phyloP scores from a whole-genome alignment of 371 early-diverging fungal species.

The Gilbertella persicaria region DNA sequence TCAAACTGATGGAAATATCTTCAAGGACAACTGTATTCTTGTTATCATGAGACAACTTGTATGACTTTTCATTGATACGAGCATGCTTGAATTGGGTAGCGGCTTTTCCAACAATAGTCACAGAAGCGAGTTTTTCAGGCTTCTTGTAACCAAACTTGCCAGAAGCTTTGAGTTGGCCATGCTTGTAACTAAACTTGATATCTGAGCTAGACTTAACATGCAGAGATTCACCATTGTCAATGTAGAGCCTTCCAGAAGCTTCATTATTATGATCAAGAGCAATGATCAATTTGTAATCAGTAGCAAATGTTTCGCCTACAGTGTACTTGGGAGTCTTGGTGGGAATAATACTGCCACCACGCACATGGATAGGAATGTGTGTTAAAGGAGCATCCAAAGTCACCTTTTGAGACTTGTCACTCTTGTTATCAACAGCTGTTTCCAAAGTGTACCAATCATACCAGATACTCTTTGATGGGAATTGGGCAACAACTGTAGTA shows the following conservation, averaged over 20 bases:
- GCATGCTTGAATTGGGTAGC: conserved; percentile 10
- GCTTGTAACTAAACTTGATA: conserved; percentile 29
- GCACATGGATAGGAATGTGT: conserved; percentile 50
- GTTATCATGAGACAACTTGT: conserved; percentile 5
- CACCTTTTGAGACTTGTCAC: conserved; percentile 6
- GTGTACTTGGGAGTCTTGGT: conserved; percentile 52
- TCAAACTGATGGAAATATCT: conserved; percentile 5
- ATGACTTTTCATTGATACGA: conserved; percentile 6
- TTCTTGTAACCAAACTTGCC: conserved; percentile 35
- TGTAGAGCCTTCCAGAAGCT: conserved; percentile 54
- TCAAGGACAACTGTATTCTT: conserved; percentile 6
- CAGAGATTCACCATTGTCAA: conserved; percentile 62
- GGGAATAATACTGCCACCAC: conserved; percentile 52
- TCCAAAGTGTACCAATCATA: conserved; percentile 50
- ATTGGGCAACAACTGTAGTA: conserved; percentile 47
- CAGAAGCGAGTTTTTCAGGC: conserved; percentile 23
- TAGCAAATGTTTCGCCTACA: conserved; percentile 42
- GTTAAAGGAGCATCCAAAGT: conserved; percentile 47
- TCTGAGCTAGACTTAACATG: conserved; percentile 26
- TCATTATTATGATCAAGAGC: conserved; percentile 45
- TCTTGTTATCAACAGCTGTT: conserved; percentile 9
- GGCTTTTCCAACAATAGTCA: conserved; percentile 18
- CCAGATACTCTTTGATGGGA: conserved; percentile 57
- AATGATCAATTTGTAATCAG: conserved; percentile 47
- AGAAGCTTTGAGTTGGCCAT: conserved; percentile 26